These are phyloP conservation scores for Sphagnum tenellum DNA, from an alignment of 225 moss, liverwort and hornwort species.

Conservation along the genomic window DNA sequence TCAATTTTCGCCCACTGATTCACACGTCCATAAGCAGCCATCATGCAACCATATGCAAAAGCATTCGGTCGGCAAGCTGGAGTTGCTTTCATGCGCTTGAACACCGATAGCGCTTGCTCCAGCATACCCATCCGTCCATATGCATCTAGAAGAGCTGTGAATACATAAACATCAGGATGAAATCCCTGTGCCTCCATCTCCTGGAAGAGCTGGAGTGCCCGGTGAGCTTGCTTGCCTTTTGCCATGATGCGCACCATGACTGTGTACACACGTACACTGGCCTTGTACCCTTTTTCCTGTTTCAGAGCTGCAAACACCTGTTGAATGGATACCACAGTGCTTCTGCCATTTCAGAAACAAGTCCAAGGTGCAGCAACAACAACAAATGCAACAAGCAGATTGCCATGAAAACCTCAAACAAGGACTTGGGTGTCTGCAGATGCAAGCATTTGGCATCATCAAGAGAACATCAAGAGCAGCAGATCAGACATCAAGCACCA, in stretches of 20 bases:
- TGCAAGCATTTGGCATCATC: neutral
- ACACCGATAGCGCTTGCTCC: conserved; percentile 55
- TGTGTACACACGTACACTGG: conserved; percentile 48
- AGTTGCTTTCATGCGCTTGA: conserved; percentile 58
- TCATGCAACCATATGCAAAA: conserved; percentile 60
- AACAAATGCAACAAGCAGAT: too few species aligned
- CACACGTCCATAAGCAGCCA: conserved; percentile 59
- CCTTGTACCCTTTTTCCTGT: conserved; percentile 41
- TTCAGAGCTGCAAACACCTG: conserved; percentile 77
- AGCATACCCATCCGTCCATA: conserved; percentile 58
- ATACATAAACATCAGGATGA: conserved; percentile 51
- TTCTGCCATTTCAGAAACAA: too few species aligned
- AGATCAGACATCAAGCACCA: neutral
- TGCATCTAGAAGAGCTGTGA: conserved; percentile 58
- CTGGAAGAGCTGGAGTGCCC: conserved; percentile 59
- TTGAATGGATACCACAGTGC: neutral
- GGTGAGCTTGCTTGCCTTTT: conserved; percentile 61
- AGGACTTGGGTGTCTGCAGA: neutral
- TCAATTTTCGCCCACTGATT: conserved; percentile 63
- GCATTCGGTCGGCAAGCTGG: conserved; percentile 51
- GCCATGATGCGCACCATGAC: conserved; percentile 63
- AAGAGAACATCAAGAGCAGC: neutral
- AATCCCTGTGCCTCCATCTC: conserved; percentile 46
- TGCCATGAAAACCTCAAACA: too few species aligned
- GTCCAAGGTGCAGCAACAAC: too few species aligned